Percentiles rank a stretch among this genome's conserved stretches.
phyloP scores from a whole-genome alignment of 805 yeast species.

The Wickerhamiella domercqiae region DNA sequence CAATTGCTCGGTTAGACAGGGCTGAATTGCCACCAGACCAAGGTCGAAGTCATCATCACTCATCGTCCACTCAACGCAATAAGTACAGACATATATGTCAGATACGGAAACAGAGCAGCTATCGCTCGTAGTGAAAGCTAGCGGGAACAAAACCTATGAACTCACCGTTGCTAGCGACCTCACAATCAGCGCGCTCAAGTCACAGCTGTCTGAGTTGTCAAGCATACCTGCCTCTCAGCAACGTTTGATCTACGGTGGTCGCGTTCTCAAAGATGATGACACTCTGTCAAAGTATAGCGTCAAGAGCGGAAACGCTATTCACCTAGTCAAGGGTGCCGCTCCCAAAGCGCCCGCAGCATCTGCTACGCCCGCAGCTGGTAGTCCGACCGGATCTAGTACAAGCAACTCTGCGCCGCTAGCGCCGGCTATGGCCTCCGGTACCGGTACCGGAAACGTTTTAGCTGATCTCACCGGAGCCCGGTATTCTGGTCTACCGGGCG shows the following conservation, averaged over 20 bases:
- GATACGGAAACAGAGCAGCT: slow-evolving; percentile 7
- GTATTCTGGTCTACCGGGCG: slow-evolving; percentile 84
- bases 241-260: slow-evolving; percentile 84
- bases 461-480: slow-evolving; percentile 91
- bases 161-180: slow-evolving; percentile 37
- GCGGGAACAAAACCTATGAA: slow-evolving; percentile 72
- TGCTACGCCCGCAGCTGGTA: slow-evolving; percentile 18
- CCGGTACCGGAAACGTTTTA: slow-evolving; percentile 75
- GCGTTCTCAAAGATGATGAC: slow-evolving; percentile 76
- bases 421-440: slow-evolving; percentile 56
- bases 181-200: slow-evolving; percentile 58
- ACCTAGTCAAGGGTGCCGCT: slow-evolving; percentile 57
- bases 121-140: slow-evolving; percentile 14
- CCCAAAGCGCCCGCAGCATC: slow-evolving; percentile 13
- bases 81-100: slow-evolving; percentile 2
- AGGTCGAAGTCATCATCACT: too few species aligned
- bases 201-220: slow-evolving; percentile 41
- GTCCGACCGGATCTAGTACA: slow-evolving; percentile 18
- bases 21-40: too few species aligned
- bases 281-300: slow-evolving; percentile 62
- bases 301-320: slow-evolving; percentile 75
- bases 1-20: too few species aligned
- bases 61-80: too few species aligned
- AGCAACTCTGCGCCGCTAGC: slow-evolving; percentile 38
- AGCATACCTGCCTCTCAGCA: slow-evolving; percentile 66